Evolutionary conservation across 2,329 filamentous ascomycete genomes (phyloP).

Genomic region (Cladobotryum mycophilum): DNA sequence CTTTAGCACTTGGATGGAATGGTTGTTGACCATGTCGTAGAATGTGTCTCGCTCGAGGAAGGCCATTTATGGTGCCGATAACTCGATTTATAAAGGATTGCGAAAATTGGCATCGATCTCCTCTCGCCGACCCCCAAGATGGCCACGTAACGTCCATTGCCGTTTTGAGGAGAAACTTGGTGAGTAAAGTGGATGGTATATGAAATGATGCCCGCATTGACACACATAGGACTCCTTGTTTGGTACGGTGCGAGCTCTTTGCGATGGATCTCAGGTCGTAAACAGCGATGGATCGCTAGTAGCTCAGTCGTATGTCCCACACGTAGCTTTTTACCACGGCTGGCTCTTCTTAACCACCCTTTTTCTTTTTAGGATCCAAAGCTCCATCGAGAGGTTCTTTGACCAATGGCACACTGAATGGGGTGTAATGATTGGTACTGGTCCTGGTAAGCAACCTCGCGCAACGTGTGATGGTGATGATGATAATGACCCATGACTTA

Average conservation of each 20-base stretch:
- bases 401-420: slow-evolving; percentile 59
- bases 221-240: slow-evolving; percentile 46
- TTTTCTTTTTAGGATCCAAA: slow-evolving; percentile 45
- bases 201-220: slow-evolving; percentile 4
- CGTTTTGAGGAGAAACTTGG: slow-evolving; percentile 60
- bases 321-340: not conserved
- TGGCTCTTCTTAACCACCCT: not conserved
- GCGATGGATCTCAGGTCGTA: slow-evolving; percentile 47
- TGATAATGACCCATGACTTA: not conserved
- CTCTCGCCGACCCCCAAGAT: slow-evolving; percentile 59
- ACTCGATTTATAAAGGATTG: slow-evolving; percentile 61
- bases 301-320: slow-evolving; percentile 41
- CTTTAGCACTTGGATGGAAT: not conserved
- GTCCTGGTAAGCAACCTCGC: slow-evolving; percentile 34
- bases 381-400: slow-evolving; percentile 60
- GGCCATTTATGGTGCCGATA: slow-evolving; percentile 61
- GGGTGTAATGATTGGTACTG: slow-evolving; percentile 50
- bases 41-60: slow-evolving; percentile 63
- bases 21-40: slow-evolving; percentile 18
- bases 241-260: slow-evolving; percentile 50
- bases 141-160: slow-evolving; percentile 67
- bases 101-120: slow-evolving; percentile 61
- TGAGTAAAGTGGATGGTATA: slow-evolving; percentile 24
- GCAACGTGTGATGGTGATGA: not conserved
- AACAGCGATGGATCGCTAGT: slow-evolving; percentile 46